A percentile compares a stretch with the other conserved stretches of the same genome.
phyloP scores from a whole-genome alignment of 176 grass and related monocot genomes.

The Saccharum officinarum region DNA sequence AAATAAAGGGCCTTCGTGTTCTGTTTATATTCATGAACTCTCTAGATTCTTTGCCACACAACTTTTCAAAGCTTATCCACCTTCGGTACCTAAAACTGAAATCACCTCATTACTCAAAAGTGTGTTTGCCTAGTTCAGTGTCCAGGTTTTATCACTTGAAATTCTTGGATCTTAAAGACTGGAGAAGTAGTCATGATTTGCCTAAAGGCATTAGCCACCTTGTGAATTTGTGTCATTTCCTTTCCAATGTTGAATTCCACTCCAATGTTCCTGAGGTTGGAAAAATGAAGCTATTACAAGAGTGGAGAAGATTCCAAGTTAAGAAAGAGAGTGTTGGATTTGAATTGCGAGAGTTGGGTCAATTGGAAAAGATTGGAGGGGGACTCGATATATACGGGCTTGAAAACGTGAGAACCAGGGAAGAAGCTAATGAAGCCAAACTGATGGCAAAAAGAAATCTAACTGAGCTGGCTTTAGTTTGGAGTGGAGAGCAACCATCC shows the following conservation, averaged over 20 bases:
- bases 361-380: neutral
- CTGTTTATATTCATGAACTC: neutral
- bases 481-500: neutral
- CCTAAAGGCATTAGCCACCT: neutral
- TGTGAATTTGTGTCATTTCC: neutral
- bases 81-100: neutral
- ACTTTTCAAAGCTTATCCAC: slow-evolving; percentile 22
- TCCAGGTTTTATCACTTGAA: slow-evolving; percentile 25
- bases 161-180: neutral
- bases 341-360: neutral
- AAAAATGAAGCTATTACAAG: neutral
- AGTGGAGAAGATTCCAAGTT: neutral
- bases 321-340: neutral
- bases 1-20: neutral
- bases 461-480: neutral
- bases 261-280: slow-evolving; percentile 26
- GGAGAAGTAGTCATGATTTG: rapidly evolving
- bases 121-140: neutral
- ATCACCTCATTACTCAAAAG: neutral
- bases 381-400: neutral
- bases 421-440: neutral
- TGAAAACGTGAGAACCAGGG: neutral
- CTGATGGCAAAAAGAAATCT: neutral
- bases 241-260: neutral
- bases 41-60: neutral